phyloP scores from a whole-genome alignment of 805 yeast genomes.

The Vanderwaltozyma polyspora region DNA sequence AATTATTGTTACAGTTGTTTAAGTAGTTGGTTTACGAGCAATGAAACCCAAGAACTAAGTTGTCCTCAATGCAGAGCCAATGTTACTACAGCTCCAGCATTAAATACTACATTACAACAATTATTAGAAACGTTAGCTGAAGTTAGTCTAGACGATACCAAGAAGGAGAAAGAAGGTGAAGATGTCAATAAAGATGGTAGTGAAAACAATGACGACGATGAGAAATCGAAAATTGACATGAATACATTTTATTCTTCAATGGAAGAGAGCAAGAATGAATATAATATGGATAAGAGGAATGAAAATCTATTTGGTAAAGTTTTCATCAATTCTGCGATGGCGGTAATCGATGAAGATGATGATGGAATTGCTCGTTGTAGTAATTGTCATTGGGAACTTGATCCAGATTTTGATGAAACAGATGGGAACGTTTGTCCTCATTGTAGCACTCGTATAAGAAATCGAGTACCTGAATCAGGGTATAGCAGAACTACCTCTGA shows the following conservation, averaged over 20 bases:
- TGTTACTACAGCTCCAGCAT: conserved; percentile 38
- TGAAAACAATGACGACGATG: conserved; percentile 10
- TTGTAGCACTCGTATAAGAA: conserved; percentile 46
- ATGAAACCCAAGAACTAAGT: conserved; percentile 32
- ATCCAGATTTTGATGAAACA: conserved; percentile 16
- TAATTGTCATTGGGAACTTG: conserved; percentile 69
- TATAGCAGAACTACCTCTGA: conserved; percentile 1
- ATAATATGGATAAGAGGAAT: conserved; percentile 16
- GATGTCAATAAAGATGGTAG: background rate
- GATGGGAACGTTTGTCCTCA: conserved; percentile 43
- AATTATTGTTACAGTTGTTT: conserved; percentile 60
- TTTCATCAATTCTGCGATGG: conserved; percentile 39
- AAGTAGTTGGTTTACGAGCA: conserved; percentile 45
- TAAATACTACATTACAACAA: conserved; percentile 43
- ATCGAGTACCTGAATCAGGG: conserved; percentile 5
- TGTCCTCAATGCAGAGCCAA: conserved; percentile 59
- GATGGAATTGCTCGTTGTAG: conserved; percentile 71
- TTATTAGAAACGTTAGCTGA: too few species aligned
- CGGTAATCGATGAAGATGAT: conserved; percentile 50
- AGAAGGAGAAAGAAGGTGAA: conserved; percentile 16
- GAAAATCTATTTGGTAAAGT: conserved; percentile 36
- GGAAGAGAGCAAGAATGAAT: conserved; percentile 7
- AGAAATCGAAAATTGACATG: background rate
- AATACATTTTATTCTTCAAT: conserved; percentile 4
- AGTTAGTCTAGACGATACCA: conserved; percentile 26